Conservation (phyloP, 2,329 filamentous ascomycete species). For the Stemphylium vesicarium region DNA sequence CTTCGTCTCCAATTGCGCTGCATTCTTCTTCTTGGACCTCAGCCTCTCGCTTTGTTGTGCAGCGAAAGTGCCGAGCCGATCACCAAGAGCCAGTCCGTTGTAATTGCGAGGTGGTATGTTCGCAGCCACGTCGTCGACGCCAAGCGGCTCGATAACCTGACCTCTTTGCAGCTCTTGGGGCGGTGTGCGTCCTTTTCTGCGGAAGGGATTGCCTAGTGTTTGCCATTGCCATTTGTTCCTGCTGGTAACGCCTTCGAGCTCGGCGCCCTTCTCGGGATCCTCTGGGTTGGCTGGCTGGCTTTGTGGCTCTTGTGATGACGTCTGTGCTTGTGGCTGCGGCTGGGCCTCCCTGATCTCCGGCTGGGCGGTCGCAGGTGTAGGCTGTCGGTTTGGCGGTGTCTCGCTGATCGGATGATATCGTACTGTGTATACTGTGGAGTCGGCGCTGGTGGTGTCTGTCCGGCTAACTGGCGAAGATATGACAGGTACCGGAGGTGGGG, state of each 20-base stretch:
- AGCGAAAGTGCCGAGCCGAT: conserved; percentile 56
- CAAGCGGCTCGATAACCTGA: conserved; percentile 55
- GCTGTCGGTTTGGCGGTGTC: conserved; percentile 33
- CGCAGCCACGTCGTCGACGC: conserved; percentile 42
- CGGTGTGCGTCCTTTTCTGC: conserved; percentile 62
- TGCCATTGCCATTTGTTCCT: conserved; percentile 55
- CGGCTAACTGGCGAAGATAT: conserved; percentile 64
- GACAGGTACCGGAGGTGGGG: conserved; percentile 51
- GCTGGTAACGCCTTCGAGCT: conserved; percentile 13
- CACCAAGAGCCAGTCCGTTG: conserved; percentile 53
- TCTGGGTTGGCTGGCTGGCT: conserved; percentile 20
- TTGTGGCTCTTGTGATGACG: conserved; percentile 5
- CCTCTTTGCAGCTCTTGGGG: conserved; percentile 66
- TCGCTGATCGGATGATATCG: conserved; percentile 64
- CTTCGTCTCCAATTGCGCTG: conserved; percentile 47
- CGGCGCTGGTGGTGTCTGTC: conserved; percentile 66
- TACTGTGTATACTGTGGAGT: conserved; percentile 69
- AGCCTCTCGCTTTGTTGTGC: conserved; percentile 56
- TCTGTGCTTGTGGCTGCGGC: conserved; percentile 2
- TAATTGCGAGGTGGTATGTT: conserved; percentile 53
- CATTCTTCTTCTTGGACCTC: conserved; percentile 47
- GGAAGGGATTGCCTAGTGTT: conserved; percentile 63
- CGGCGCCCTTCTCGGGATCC: conserved; percentile 43
- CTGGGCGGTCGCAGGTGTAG: conserved; percentile 25
- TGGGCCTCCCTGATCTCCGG: conserved; percentile 12